A percentile compares a stretch with the other conserved stretches of the same genome.
phyloP scores from a whole-genome alignment of 2,329 filamentous ascomycete genomes.

The Cladophialophora psammophila region DNA sequence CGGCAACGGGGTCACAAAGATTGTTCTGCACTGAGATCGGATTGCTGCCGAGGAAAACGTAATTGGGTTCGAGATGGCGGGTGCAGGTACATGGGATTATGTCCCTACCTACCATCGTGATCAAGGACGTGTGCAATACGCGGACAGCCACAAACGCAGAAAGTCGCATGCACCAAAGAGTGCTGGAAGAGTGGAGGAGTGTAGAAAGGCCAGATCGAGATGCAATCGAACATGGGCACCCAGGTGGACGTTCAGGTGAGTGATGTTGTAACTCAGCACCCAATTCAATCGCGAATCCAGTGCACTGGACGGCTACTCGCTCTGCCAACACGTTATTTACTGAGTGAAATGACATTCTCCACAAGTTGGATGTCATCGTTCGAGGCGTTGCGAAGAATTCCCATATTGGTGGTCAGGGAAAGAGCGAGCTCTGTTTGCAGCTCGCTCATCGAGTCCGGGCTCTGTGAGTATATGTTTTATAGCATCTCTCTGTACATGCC shows the following conservation, averaged over 20 bases:
- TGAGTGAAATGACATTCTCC: constrained; percentile 38
- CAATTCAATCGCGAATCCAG: not conserved
- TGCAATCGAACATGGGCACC: not conserved
- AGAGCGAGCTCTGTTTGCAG: constrained; percentile 46
- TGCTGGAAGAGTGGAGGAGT: constrained; percentile 32
- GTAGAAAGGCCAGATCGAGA: not conserved
- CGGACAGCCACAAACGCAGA: constrained; percentile 39
- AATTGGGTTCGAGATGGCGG: constrained; percentile 41
- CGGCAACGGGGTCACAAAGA: constrained; percentile 52
- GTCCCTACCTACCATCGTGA: constrained; percentile 32
- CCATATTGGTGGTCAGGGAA: constrained; percentile 43
- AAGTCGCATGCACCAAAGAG: constrained; percentile 36
- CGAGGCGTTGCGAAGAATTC: constrained; percentile 20
- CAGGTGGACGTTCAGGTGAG: not conserved
- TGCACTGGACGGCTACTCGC: constrained; percentile 40
- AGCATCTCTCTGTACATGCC: not conserved
- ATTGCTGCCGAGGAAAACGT: constrained; percentile 42
- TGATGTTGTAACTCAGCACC: too few species aligned
- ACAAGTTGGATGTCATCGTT: constrained; percentile 27
- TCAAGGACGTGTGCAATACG: constrained; percentile 41
- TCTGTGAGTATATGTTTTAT: constrained; percentile 33
- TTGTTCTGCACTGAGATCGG: constrained; percentile 48
- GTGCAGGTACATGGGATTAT: constrained; percentile 37
- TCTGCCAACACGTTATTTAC: constrained; percentile 40
- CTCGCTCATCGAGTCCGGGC: constrained; percentile 40